phyloP scores from a whole-genome alignment of 1,139 yeast species.

The Suhomyces bolitotheri region DNA sequence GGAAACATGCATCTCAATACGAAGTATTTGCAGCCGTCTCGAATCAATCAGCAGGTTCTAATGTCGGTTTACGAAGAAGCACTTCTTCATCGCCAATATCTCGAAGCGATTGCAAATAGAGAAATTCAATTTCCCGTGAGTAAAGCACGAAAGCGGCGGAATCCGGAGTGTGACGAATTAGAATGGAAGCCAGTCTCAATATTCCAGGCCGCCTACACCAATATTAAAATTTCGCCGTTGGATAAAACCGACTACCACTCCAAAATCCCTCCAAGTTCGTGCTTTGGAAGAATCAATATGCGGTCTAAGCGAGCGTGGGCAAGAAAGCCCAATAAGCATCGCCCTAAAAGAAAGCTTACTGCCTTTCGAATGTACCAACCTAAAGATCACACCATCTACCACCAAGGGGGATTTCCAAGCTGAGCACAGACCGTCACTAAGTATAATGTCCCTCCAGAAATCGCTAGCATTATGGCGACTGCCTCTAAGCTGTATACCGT shows the following conservation, averaged over 20 bases:
- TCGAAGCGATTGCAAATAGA: conserved; percentile 3
- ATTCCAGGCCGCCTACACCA: conserved; percentile 38
- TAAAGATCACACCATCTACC: too few species aligned
- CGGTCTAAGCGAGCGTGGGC: conserved; percentile 39
- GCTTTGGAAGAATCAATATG: conserved; percentile 45
- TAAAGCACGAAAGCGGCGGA: conserved; percentile 19
- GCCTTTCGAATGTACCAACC: too few species aligned
- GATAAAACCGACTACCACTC: conserved; percentile 28
- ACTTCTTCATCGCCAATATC: conserved; percentile 14
- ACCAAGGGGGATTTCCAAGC: too few species aligned
- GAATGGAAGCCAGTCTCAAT: conserved; percentile 41
- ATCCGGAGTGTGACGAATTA: conserved; percentile 23
- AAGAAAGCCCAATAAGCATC: conserved; percentile 21
- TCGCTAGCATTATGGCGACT: too few species aligned
- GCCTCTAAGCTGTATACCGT: too few species aligned
- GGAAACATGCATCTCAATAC: conserved; percentile 1
- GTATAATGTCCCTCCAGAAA: too few species aligned
- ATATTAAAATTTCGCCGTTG: conserved; percentile 24
- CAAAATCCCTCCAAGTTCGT: conserved; percentile 30
- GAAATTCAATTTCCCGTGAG: conserved; percentile 1
- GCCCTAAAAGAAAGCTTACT: too few species aligned
- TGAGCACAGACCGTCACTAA: too few species aligned
- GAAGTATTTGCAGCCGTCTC: conserved; percentile 7
- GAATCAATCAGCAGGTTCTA: conserved; percentile 10
- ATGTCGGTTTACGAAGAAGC: conserved; percentile 13